Evolutionary conservation across 306 rosid species (phyloP).

Genomic region (Luffa aegyptiaca): DNA sequence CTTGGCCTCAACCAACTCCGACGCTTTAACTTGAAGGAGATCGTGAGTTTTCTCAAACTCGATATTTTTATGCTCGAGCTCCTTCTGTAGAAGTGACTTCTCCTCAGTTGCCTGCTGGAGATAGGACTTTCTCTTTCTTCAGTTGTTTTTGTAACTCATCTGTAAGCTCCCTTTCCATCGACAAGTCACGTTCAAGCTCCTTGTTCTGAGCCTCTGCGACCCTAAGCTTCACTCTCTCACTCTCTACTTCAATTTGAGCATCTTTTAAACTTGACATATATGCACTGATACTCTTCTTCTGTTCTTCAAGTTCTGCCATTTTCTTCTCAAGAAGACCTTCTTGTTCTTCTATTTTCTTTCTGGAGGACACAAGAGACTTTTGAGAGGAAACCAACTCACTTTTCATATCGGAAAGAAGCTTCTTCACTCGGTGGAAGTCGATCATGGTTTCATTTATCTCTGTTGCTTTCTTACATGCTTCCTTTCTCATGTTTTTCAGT

Average conservation of each 20-base stretch:
- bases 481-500: constrained; percentile 51
- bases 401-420: constrained; percentile 59
- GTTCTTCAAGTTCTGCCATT: constrained; percentile 58
- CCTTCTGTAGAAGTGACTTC: constrained; percentile 41
- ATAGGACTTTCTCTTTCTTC: constrained; percentile 51
- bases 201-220: constrained; percentile 47
- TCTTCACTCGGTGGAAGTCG: constrained; percentile 62
- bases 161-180: constrained; percentile 45
- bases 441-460: constrained; percentile 42
- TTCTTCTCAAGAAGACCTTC: constrained; percentile 52
- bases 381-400: constrained; percentile 81
- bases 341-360: constrained; percentile 63
- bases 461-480: constrained; percentile 33
- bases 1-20: constrained; percentile 66
- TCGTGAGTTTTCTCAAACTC: constrained; percentile 31
- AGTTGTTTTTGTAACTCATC: constrained; percentile 50
- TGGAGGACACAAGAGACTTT: constrained; percentile 56
- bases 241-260: constrained; percentile 69
- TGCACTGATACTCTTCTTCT: constrained; percentile 42
- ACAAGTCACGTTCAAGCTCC: constrained; percentile 53
- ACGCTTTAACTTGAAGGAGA: constrained; percentile 53
- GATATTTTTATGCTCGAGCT: constrained; percentile 35
- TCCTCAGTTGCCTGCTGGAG: constrained; percentile 55
- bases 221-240: constrained; percentile 55
- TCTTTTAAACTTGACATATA: constrained; percentile 51